phyloP scores from a whole-genome alignment of 176 grass and related monocot species.

The Musa itinerans region DNA sequence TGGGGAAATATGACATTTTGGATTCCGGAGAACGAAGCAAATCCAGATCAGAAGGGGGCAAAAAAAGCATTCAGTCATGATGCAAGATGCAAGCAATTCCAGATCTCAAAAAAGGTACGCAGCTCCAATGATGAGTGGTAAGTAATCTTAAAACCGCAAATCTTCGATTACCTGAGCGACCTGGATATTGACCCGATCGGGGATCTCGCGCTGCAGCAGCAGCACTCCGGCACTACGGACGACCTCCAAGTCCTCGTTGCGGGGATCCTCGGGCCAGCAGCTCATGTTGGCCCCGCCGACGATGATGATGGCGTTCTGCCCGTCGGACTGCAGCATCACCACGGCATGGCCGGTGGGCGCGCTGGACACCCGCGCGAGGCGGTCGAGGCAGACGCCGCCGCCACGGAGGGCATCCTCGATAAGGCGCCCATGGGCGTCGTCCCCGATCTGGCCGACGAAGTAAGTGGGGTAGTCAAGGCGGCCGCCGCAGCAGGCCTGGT shows the following conservation, averaged over 20 bases:
- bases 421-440: conserved; percentile 76
- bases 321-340: conserved; percentile 85
- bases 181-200: conserved; percentile 85
- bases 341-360: conserved; percentile 82
- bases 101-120: not conserved
- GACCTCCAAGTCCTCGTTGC: conserved; percentile 48
- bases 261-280: conserved; percentile 55
- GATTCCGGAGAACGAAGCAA: not conserved
- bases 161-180: conserved; percentile 56
- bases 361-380: conserved; percentile 33
- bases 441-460: conserved; percentile 70
- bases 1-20: not conserved
- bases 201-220: conserved; percentile 86
- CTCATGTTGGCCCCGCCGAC: conserved; percentile 93
- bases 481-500: conserved; percentile 77
- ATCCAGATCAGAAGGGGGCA: not conserved
- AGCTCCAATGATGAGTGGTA: no score
- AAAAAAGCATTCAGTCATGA: not conserved
- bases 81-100: not conserved
- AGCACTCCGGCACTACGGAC: conserved; percentile 55
- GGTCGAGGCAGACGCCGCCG: conserved; percentile 53
- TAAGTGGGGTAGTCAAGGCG: conserved; percentile 60
- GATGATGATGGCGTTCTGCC: conserved; percentile 98
- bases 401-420: conserved; percentile 63
- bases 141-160: not conserved